Conservation (phyloP, 345 rosid species). For the Pistacia atlantica region DNA sequence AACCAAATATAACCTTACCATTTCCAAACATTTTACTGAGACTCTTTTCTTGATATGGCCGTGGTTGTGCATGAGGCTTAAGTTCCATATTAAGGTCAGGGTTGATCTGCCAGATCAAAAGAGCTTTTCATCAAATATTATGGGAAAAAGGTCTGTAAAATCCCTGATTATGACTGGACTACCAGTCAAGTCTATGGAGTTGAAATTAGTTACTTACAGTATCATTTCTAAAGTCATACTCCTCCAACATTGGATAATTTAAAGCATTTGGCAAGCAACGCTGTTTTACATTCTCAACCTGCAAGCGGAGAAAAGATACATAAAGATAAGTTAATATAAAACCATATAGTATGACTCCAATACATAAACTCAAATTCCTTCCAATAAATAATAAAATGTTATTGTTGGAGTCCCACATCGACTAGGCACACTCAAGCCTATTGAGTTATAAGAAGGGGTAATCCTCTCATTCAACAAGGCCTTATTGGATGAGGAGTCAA, state of each 20-base stretch:
- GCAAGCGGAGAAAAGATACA: constrained; percentile 16
- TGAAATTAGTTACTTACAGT: constrained; percentile 50
- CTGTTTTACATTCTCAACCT: constrained; percentile 98
- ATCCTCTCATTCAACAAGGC: too few species aligned
- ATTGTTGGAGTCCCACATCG: too few species aligned
- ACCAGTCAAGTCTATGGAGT: background rate
- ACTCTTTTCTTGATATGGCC: constrained; percentile 97
- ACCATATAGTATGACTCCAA: background rate
- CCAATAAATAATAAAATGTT: background rate
- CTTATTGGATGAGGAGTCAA: too few species aligned
- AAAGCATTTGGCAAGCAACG: constrained; percentile 97
- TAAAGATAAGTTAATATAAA: background rate
- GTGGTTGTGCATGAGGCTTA: constrained; percentile 93
- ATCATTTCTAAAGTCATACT: constrained; percentile 93
- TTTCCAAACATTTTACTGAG: constrained; percentile 99
- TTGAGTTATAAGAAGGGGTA: too few species aligned
- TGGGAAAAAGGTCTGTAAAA: background rate
- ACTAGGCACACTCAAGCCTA: too few species aligned
- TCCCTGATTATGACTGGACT: constrained; percentile 5
- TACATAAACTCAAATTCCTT: constrained; percentile 1
- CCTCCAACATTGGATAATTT: constrained; percentile 99
- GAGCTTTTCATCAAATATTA: background rate
- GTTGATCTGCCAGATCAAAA: constrained; percentile 61
- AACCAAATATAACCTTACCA: constrained; percentile 40
- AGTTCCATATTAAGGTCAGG: constrained; percentile 94